These are phyloP conservation scores for Aureobasidium subglaciale DNA, from an alignment of 2,329 filamentous ascomycete species.

Conservation along the genomic window DNA sequence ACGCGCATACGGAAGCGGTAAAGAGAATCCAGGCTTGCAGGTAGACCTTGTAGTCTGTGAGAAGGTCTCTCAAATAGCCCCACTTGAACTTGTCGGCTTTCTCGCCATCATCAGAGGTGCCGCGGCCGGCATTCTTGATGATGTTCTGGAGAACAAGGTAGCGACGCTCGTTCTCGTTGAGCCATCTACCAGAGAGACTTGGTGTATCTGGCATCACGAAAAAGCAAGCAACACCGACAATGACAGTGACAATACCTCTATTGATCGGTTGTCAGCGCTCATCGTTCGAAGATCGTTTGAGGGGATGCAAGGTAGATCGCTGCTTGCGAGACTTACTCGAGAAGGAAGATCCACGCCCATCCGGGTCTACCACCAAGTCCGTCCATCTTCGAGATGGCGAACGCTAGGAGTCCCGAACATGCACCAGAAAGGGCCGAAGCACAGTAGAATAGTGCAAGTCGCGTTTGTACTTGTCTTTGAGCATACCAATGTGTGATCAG, in stretches of 20 bases:
- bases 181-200: slow-evolving; percentile 24
- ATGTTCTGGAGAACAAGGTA: slow-evolving; percentile 19
- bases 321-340: slow-evolving; percentile 34
- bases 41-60: slow-evolving; percentile 23
- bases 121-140: slow-evolving; percentile 19
- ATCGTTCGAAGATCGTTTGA: no score
- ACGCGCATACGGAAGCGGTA: slow-evolving; percentile 23
- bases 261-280: background rate
- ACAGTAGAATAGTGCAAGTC: slow-evolving; percentile 22
- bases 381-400: slow-evolving; percentile 33
- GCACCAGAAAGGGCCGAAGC: slow-evolving; percentile 22
- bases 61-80: slow-evolving; percentile 20
- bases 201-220: slow-evolving; percentile 47
- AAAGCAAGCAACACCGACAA: slow-evolving; percentile 46
- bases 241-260: slow-evolving; percentile 43
- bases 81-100: slow-evolving; percentile 22
- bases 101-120: slow-evolving; percentile 15
- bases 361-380: slow-evolving; percentile 35
- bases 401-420: slow-evolving; percentile 22
- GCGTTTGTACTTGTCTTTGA: slow-evolving; percentile 19
- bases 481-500: slow-evolving; percentile 21
- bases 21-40: slow-evolving; percentile 22
- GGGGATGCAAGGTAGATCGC: no score
- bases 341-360: slow-evolving; percentile 41
- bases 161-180: slow-evolving; percentile 21